Evolutionary conservation across 2,329 filamentous ascomycete genomes (phyloP).

Genomic region (Apiospora pterosperma): DNA sequence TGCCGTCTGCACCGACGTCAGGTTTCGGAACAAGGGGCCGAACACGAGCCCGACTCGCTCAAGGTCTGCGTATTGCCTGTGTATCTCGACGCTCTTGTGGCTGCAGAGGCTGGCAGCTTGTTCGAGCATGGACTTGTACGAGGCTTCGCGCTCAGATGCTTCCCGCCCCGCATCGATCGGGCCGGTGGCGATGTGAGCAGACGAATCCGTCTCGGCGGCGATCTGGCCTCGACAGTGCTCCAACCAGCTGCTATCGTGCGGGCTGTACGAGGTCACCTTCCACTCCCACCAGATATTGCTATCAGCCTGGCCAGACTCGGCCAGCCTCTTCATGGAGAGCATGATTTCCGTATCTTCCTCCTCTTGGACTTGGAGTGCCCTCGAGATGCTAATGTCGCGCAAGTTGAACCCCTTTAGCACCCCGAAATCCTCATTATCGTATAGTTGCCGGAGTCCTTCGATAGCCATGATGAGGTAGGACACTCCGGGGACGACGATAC

Average conservation of each 20-base stretch:
- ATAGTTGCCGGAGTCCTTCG: slow-evolving; percentile 26
- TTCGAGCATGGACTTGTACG: not conserved
- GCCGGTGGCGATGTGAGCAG: not conserved
- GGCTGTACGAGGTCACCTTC: slow-evolving; percentile 3
- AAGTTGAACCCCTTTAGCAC: not conserved
- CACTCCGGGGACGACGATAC: slow-evolving; percentile 46
- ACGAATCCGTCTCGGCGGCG: not conserved
- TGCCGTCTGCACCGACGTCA: not conserved
- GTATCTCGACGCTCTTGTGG: slow-evolving; percentile 2
- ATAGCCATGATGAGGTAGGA: slow-evolving; percentile 32
- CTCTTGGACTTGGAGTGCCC: not conserved
- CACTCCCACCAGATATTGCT: slow-evolving; percentile 6
- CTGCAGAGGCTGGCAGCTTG: not conserved
- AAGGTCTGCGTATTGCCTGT: not conserved
- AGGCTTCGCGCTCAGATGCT: not conserved
- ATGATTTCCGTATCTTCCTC: slow-evolving; percentile 1
- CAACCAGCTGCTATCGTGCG: not conserved
- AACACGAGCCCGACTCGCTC: slow-evolving; percentile 3
- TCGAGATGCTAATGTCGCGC: slow-evolving; percentile 2
- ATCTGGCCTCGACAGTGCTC: slow-evolving; percentile 4
- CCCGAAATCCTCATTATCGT: not conserved
- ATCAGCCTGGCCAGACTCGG: not conserved
- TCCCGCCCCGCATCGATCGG: not conserved
- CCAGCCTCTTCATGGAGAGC: not conserved
- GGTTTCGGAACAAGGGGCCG: slow-evolving; percentile 1